A percentile compares a stretch with the other conserved stretches of the same genome.
Conservation (phyloP, 2,329 filamentous ascomycete species). For the Nemania diffusa region DNA sequence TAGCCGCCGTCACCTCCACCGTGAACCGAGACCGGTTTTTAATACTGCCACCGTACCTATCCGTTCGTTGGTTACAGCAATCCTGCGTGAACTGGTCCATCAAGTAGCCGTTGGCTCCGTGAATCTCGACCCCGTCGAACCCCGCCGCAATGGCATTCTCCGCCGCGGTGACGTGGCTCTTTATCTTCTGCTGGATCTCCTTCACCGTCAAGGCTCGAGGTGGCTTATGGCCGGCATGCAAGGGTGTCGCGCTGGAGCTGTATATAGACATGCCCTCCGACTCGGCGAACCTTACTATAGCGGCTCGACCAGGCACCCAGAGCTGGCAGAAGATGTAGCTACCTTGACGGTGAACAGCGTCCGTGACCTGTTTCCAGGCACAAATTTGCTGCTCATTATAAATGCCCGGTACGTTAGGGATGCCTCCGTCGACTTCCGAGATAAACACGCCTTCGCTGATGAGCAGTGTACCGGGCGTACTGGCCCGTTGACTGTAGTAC, state of each 20-base stretch:
- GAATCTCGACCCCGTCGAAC: slow-evolving; percentile 75
- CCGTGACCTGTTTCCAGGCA: slow-evolving; percentile 66
- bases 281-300: slow-evolving; percentile 46
- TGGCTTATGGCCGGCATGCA: too few relatives aligned
- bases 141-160: slow-evolving; percentile 69
- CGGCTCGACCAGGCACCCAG: slow-evolving; percentile 69
- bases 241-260: slow-evolving; percentile 51
- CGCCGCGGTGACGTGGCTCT: slow-evolving; percentile 64
- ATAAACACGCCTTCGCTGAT: too few relatives aligned
- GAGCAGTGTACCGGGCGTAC: too few relatives aligned
- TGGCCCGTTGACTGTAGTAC: too few relatives aligned
- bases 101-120: slow-evolving; percentile 69
- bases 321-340: slow-evolving; percentile 70
- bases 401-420: too few relatives aligned
- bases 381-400: slow-evolving; percentile 61
- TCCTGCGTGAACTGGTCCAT: slow-evolving; percentile 63
- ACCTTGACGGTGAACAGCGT: slow-evolving; percentile 67
- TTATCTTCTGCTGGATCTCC: slow-evolving; percentile 71
- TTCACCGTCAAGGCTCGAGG: slow-evolving; percentile 71
- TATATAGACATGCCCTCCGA: slow-evolving; percentile 46
- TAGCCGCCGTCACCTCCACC: slow-evolving; percentile 50
- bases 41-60: too few relatives aligned
- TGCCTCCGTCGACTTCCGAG: too few relatives aligned
- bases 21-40: too few relatives aligned
- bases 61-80: slow-evolving; percentile 29